A percentile compares a stretch with the other conserved stretches of the same genome.
Conservation (phyloP, 2,329 filamentous ascomycete genomes). For the Penicillium sp. region DNA sequence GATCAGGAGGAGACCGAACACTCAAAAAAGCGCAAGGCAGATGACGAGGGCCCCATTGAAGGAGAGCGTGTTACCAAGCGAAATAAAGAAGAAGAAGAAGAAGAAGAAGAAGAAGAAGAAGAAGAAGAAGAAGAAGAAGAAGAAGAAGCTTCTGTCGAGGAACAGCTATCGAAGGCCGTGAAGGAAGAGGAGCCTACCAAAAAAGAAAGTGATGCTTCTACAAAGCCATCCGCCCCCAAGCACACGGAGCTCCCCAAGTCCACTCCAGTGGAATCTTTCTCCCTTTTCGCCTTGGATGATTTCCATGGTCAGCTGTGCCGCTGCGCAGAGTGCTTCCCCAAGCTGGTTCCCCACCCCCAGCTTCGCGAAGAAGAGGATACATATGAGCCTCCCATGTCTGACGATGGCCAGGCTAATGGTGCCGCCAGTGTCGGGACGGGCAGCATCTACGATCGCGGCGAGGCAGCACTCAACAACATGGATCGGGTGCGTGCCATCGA, state of each 20-base stretch:
- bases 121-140: constrained; percentile 43
- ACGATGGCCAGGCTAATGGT: constrained; percentile 54
- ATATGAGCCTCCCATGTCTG: constrained; percentile 87
- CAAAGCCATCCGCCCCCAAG: constrained; percentile 50
- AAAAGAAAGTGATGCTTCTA: constrained; percentile 5
- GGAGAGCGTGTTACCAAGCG: constrained; percentile 40
- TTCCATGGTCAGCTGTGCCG: constrained; percentile 83
- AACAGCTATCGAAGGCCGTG: constrained; percentile 2
- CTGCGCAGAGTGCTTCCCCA: constrained; percentile 76
- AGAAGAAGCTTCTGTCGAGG: constrained; percentile 16
- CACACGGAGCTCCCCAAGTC: constrained; percentile 57
- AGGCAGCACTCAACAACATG: constrained; percentile 86
- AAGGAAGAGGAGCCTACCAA: constrained; percentile 4
- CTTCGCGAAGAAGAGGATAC: constrained; percentile 91
- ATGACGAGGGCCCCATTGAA: constrained; percentile 46
- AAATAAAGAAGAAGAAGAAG: constrained; percentile 47
- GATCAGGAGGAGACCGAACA: constrained; percentile 17
- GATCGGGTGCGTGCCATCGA: constrained; percentile 93
- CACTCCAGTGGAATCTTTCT: constrained; percentile 62
- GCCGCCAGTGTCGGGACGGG: constrained; percentile 64
- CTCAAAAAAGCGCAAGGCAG: constrained; percentile 67
- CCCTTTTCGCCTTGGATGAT: constrained; percentile 74
- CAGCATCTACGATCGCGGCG: constrained; percentile 84
- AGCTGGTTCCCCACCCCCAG: constrained; percentile 69
- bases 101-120: constrained; percentile 14